phyloP scores from a whole-genome alignment of 257 asterid species.

The Coffea canephora region DNA sequence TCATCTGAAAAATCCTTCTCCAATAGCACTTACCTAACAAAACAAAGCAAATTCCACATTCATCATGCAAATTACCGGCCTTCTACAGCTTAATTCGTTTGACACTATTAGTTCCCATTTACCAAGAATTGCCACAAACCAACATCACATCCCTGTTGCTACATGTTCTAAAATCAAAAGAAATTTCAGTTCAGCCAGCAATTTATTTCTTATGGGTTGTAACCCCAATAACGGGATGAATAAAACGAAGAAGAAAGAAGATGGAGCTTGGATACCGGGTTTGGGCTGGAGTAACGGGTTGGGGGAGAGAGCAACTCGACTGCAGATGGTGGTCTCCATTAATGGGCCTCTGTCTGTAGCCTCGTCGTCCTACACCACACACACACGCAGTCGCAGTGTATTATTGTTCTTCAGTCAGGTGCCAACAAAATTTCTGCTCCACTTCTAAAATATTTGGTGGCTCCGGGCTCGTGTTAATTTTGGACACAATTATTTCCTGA shows the following conservation, averaged over 20 bases:
- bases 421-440: neutral
- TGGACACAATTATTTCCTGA: slow-evolving; percentile 1
- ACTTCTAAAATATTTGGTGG: slow-evolving; percentile 13
- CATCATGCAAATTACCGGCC: neutral
- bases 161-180: neutral
- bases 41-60: too few species aligned
- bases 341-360: neutral
- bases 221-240: neutral
- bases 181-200: too few species aligned
- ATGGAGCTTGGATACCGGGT: slow-evolving; percentile 37
- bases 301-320: slow-evolving; percentile 61
- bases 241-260: neutral
- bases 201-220: neutral
- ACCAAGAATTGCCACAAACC: neutral
- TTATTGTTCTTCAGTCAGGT: neutral
- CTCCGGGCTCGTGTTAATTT: slow-evolving; percentile 1
- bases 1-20: too few species aligned
- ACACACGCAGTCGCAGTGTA: neutral
- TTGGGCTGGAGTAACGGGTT: slow-evolving; percentile 47
- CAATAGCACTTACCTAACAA: too few species aligned
- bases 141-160: neutral
- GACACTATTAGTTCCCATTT: too few species aligned
- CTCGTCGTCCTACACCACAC: neutral
- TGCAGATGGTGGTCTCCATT: slow-evolving; percentile 75
- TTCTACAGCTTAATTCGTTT: neutral